These are phyloP conservation scores for Pistacia atlantica DNA, from an alignment of 345 rosid species.

Conservation along the genomic window DNA sequence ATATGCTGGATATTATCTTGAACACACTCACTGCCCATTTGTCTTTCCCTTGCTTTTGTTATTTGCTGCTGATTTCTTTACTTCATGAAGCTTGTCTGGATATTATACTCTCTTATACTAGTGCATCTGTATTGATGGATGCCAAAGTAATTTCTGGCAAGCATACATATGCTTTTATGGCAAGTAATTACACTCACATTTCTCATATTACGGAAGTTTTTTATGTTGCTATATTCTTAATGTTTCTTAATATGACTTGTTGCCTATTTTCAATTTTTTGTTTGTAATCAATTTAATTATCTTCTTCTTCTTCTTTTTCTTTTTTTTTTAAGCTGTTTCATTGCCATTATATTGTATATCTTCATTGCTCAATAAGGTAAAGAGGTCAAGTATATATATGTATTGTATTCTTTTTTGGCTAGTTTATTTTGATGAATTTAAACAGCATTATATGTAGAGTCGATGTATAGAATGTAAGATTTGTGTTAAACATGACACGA, in stretches of 20 bases:
- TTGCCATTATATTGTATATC: too few relatives aligned
- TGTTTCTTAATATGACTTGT: neutral
- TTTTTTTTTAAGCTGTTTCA: too few relatives aligned
- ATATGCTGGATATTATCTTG: neutral
- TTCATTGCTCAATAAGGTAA: neutral
- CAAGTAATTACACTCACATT: neutral
- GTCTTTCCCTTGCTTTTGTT: neutral
- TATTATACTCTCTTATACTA: neutral
- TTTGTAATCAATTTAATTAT: neutral
- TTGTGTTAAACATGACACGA: neutral
- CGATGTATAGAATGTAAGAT: neutral
- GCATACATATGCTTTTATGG: too few relatives aligned
- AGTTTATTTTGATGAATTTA: neutral
- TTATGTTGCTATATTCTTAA: neutral
- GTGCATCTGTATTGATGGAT: neutral
- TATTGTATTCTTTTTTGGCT: neutral
- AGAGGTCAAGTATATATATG: neutral
- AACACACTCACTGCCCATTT: neutral
- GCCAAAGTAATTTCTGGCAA: too few relatives aligned
- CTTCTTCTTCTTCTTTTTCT: neutral
- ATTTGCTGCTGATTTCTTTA: neutral
- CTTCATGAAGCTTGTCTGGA: neutral
- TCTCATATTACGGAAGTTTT: neutral
- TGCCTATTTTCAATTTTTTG: neutral
- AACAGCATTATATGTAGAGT: neutral